Evolutionary conservation across 129 eudicot genomes (phyloP), one percentile per base, ranked within the genome.

Genomic region (Tanacetum coccineum): DNA sequence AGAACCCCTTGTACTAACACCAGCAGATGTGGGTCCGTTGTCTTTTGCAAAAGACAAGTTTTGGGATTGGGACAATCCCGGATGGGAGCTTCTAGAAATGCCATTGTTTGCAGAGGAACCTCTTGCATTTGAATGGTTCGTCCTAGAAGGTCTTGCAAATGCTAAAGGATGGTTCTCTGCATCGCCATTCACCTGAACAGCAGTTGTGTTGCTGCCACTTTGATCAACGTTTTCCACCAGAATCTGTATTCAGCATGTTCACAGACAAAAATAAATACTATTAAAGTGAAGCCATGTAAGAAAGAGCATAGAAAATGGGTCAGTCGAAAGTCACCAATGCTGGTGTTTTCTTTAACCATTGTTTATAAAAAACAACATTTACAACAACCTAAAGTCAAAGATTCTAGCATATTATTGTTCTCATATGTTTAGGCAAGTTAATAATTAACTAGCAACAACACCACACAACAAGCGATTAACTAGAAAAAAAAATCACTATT

Each of bases 1-100:
- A 80, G 96, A 78, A 49, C 96, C 88, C 68, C 96, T 76, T 11
- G 95, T 92, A 71, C 75, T 83, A 74, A 87, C 83, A 70, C 95
- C 95, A 71, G 72, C 58, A 39, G 71, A 57, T 42, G 81, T 75
- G 57, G 76, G 71, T 9, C 83, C 54, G 71, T 77, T 87, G 36
- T 85, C 87, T 51, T 60, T 70, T 51, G 82, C 73, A 73, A 71
- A 68, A 50, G 77, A 58, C 61, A 65, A 22, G 67, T 70, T 77
- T 60, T 85, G 95, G 32, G 68, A 53, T 57, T 82, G 81, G 54
- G 82, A 78, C 18, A 74, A 13, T 64, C 77, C 84, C 39, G 81
- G 78, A 74, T 66, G 74, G 63, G 81, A 78, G 71, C 77, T 88
- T 81, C 82, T 83, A 14, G 87, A 71, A 26, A 74, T 59, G 61